Base-by-base conservation (phyloP, 495 filamentous ascomycete genomes). In the Cladorrhinum samala region DNA sequence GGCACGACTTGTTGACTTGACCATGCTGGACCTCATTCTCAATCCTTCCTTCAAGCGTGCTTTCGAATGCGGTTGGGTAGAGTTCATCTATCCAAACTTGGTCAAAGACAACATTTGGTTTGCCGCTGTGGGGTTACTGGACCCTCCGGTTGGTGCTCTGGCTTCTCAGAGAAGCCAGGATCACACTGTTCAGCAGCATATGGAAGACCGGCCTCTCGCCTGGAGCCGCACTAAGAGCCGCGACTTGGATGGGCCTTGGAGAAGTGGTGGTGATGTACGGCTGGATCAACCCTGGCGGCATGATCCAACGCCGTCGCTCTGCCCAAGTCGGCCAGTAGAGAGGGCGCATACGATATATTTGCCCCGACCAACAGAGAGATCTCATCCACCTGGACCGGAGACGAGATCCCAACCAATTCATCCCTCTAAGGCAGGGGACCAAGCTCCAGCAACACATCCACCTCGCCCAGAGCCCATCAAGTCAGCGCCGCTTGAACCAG, bases 1-100 rank as follows among this genome's bases (percentile, higher is more conserved):
- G 55, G 53, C 58, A 2, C 39, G 41, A n/a, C 38, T 65, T 0
- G n/a, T 60, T 0, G 62, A 65, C 37, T 49, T 25, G 18, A 9
- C 21, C 2, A 2, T 62, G 2, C 16, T 60, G 49, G 51, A 50
- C 6, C 54, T 65, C 20, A 20, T 47, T 2, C 7, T 52, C 2
- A 58, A 62, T 48, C n/a, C 14, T 1, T 46, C n/a, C 18, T 65
- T 65, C 46, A 43, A 49, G 16, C 30, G 21, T 20, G 21, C 21
- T 16, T 49, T 55, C 14, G 16, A 18, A 14, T 6, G 14, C 16
- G 18, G 38, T 1, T 57, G 53, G 62, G 46, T 40, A 13, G 1
- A 2, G 9, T 27, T 7, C n/a, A 8, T 51, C 19, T 54, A 52
- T 17, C 36, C 18, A 8, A 44, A 52, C 41, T 25, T 57, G 13